A percentile compares a stretch with the other conserved stretches of the same genome.
These are phyloP conservation scores for Amphibolis antarctica DNA, from an alignment of 106 monocot species.

Conservation along the genomic window DNA sequence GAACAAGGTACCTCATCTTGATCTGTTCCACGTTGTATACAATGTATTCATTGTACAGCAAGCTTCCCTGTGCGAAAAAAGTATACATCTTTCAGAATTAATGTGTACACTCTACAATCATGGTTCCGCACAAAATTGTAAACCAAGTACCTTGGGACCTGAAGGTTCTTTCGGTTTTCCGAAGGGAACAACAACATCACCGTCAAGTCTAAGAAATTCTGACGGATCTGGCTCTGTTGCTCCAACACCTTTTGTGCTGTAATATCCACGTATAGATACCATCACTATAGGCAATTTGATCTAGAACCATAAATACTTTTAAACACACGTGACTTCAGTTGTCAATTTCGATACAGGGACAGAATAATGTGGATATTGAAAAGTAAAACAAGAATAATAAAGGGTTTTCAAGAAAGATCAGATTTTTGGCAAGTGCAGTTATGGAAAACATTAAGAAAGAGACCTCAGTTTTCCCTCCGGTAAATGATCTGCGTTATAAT, in stretches of 20 bases:
- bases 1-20: constrained; percentile 67
- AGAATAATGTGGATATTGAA: neutral
- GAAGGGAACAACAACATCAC: constrained; percentile 67
- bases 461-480: constrained; percentile 81
- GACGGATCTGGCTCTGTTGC: constrained; percentile 52
- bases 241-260: constrained; percentile 90
- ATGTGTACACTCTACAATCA: neutral
- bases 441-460: no score
- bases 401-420: neutral
- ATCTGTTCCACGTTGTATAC: constrained; percentile 91
- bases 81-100: neutral
- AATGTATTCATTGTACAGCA: constrained; percentile 91
- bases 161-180: constrained; percentile 51
- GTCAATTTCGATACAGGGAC: neutral
- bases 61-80: constrained; percentile 41
- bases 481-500: constrained; percentile 58
- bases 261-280: neutral
- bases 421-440: no score
- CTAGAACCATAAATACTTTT: no score
- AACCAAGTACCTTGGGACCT: constrained; percentile 25
- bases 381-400: neutral
- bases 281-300: no score
- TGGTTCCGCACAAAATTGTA: neutral
- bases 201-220: constrained; percentile 34
- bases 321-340: neutral